Percentiles rank a stretch among this genome's conserved stretches.
phyloP scores from a whole-genome alignment of 163 green algal species.

The Chloromonas sp. region DNA sequence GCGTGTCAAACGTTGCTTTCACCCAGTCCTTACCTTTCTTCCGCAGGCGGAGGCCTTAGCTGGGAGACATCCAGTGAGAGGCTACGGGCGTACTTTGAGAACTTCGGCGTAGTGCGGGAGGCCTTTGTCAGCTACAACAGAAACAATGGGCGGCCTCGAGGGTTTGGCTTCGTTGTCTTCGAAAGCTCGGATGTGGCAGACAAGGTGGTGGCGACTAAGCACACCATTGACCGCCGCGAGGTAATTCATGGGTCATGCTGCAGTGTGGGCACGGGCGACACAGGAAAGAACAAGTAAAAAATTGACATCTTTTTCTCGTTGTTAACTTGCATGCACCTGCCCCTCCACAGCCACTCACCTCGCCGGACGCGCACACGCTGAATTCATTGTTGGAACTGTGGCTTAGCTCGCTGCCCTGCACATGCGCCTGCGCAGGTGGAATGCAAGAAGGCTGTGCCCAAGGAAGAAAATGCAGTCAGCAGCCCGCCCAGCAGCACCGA shows the following conservation, averaged over 20 bases:
- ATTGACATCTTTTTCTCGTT: not conserved
- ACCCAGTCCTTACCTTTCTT: too few species aligned
- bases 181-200: conserved; percentile 76
- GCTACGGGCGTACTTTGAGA: conserved; percentile 82
- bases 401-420: not conserved
- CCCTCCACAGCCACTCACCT: not conserved
- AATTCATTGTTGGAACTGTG: not conserved
- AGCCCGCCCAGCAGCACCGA: conserved; percentile 19
- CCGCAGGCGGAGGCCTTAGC: conserved; percentile 67
- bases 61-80: conserved; percentile 85
- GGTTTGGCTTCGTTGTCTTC: conserved; percentile 94
- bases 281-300: not conserved
- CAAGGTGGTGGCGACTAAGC: conserved; percentile 77
- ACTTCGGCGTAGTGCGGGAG: conserved; percentile 74
- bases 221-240: conserved; percentile 92
- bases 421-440: conserved; percentile 64
- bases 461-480: conserved; percentile 64
- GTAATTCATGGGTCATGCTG: conserved; percentile 22
- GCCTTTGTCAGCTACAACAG: conserved; percentile 86
- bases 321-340: not conserved
- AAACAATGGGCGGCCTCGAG: conserved; percentile 70
- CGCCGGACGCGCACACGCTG: not conserved
- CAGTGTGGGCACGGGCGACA: not conserved
- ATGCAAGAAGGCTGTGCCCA: conserved; percentile 87
- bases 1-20: too few species aligned